Percentiles rank a stretch among this genome's conserved stretches.
Conservation (phyloP, 129 eudicot species). For the Ambrosia artemisiifolia region DNA sequence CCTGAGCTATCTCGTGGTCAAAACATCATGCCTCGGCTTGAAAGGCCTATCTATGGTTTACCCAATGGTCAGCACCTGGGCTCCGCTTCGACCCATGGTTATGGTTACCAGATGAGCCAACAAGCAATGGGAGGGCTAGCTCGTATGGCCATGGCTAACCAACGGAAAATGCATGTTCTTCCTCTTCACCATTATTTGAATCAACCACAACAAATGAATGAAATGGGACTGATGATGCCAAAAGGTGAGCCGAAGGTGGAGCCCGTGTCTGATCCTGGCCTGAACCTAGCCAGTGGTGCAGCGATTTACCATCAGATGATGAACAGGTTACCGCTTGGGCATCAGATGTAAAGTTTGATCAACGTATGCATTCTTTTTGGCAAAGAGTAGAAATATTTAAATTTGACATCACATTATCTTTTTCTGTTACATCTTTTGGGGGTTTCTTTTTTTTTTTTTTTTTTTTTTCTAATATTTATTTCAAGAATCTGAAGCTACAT, state of each 20-base stretch:
- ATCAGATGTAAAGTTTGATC: constrained; percentile 56
- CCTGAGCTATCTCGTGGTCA: constrained; percentile 56
- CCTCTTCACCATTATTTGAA: constrained; percentile 42
- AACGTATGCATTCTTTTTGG: constrained; percentile 21
- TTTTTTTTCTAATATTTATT: constrained; percentile 7
- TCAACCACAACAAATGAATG: constrained; percentile 37
- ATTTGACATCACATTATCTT: constrained; percentile 13
- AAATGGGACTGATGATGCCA: constrained; percentile 58
- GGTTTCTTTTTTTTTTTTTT: constrained; percentile 24
- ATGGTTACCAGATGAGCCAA: constrained; percentile 51
- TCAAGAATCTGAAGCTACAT: constrained; percentile 29
- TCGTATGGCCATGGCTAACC: constrained; percentile 52
- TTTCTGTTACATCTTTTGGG: constrained; percentile 25
- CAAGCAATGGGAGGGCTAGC: constrained; percentile 37
- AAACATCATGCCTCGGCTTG: constrained; percentile 50
- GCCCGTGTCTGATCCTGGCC: constrained; percentile 52
- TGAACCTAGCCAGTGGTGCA: constrained; percentile 36
- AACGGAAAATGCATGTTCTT: constrained; percentile 38
- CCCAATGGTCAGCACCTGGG: constrained; percentile 36
- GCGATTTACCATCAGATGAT: constrained; percentile 59
- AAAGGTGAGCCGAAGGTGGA: constrained; percentile 69
- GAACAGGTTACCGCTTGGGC: constrained; percentile 67
- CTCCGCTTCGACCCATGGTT: constrained; percentile 34
- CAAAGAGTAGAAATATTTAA: constrained; percentile 31
- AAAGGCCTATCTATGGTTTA: constrained; percentile 43